Evolutionary conservation across 192 early-diverging fungal genomes (phyloP).

Genomic region (Linnemannia zychae): DNA sequence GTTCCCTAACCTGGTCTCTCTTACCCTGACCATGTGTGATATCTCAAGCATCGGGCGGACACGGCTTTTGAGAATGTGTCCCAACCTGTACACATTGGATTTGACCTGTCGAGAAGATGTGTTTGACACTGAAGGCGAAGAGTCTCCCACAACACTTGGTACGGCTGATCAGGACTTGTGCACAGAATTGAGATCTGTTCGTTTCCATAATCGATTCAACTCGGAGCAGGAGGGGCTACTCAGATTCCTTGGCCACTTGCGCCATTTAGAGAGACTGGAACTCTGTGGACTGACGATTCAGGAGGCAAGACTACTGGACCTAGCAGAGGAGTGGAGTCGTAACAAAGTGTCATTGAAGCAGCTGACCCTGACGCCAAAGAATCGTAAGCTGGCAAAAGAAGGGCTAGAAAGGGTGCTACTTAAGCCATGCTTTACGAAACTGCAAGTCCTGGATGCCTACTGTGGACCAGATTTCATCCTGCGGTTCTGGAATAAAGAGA

Average conservation of each 20-base stretch:
- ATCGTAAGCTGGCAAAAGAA: slow-evolving; percentile 9
- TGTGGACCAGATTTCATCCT: slow-evolving; percentile 22
- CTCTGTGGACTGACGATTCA: slow-evolving; percentile 4
- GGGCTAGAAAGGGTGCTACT: slow-evolving; percentile 10
- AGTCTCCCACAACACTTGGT: not conserved
- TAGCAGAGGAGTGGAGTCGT: slow-evolving; percentile 31
- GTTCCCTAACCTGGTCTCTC: slow-evolving; percentile 21
- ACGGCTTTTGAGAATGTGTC: slow-evolving; percentile 28
- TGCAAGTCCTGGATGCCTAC: slow-evolving; percentile 17
- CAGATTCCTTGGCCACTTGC: slow-evolving; percentile 3
- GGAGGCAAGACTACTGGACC: not conserved
- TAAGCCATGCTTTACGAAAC: slow-evolving; percentile 11
- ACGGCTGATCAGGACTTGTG: not conserved
- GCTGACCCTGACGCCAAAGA: slow-evolving; percentile 1
- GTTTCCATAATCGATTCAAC: slow-evolving; percentile 5
- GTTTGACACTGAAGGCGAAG: not conserved
- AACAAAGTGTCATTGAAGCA: slow-evolving; percentile 7
- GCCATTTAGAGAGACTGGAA: slow-evolving; percentile 9
- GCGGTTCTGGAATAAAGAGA: slow-evolving; percentile 26
- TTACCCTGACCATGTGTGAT: slow-evolving; percentile 24
- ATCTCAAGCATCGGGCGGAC: slow-evolving; percentile 17
- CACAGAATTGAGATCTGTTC: not conserved
- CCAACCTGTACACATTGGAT: slow-evolving; percentile 10
- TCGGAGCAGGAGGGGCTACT: slow-evolving; percentile 13
- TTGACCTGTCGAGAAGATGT: slow-evolving; percentile 10